phyloP scores from a whole-genome alignment of 2,329 filamentous ascomycete genomes.

The Aspergillus ruber region DNA sequence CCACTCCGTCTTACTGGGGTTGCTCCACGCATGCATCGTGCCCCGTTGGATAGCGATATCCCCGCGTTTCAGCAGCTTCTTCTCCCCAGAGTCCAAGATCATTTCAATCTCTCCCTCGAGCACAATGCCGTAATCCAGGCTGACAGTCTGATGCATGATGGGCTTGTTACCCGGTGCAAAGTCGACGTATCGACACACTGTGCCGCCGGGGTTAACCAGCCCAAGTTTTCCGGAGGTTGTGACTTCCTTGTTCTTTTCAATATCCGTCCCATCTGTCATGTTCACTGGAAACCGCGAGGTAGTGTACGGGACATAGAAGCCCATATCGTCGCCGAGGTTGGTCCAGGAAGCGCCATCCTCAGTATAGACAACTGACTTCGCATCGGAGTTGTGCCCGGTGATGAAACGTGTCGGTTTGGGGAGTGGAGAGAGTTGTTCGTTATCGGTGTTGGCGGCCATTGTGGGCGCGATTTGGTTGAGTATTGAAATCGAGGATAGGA shows the following conservation, averaged over 20 bases:
- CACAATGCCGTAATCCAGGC: conserved; percentile 51
- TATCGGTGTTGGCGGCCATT: conserved; percentile 15
- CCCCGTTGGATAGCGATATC: conserved; percentile 53
- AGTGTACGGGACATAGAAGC: conserved; percentile 37
- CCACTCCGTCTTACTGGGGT: conserved; percentile 44
- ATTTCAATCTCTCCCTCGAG: conserved; percentile 50
- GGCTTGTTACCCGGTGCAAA: conserved; percentile 40
- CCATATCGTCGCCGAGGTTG: conserved; percentile 24
- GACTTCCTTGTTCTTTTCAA: conserved; percentile 26
- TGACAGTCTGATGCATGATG: conserved; percentile 50
- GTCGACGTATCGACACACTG: conserved; percentile 44
- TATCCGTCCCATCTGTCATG: conserved; percentile 30
- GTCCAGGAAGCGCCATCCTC: conserved; percentile 23
- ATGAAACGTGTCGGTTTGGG: conserved; percentile 27
- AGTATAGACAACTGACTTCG: conserved; percentile 33
- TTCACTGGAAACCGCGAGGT: conserved; percentile 32
- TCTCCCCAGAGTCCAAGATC: conserved; percentile 48
- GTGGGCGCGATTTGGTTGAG: neutral
- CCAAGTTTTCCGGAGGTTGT: conserved; percentile 22
- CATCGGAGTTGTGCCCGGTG: conserved; percentile 31
- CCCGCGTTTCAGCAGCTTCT: conserved; percentile 41
- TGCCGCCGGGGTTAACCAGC: conserved; percentile 35
- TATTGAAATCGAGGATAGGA: neutral
- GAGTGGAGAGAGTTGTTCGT: conserved; percentile 22
- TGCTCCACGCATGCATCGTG: conserved; percentile 51